Base-by-base conservation (phyloP, 2,329 filamentous ascomycete species). In the Phaeosphaeriaceae sp. region DNA sequence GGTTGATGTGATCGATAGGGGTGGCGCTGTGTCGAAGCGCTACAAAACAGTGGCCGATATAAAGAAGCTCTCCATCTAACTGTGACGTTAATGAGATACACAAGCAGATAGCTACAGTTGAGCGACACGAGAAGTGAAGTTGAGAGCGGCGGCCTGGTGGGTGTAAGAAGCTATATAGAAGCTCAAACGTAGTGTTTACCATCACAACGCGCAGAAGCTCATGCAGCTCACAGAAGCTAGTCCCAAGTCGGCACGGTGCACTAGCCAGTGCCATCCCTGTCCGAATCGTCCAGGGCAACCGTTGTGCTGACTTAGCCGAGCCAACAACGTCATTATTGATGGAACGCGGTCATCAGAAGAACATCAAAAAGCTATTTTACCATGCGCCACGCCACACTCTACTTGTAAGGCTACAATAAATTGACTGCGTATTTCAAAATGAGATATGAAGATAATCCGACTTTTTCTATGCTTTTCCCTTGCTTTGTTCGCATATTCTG, bases 11-110 rank as follows among this genome's bases (percentile, higher is more conserved):
- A 47, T 59, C 55, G 51, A 56, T 61, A 64, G 64, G 61, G 61
- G 63, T 57, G 58, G 58, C 57, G 58, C 50, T 47, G 56, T 56
- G 60, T 63, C 45, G 64, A 53, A 59, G 63, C 58, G 61, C 63
- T 71, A 66, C 60, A 68, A 67, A 62, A 61, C 59, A 67, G 66
- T 63, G 64, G 68, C 53, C 59, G 63, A 56, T 54, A 68, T 72
- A 72, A 72, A 53, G 60, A 71, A 71, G 68, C 64, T 72, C 60
- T 72, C 69, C 70, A 72, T 73, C 64, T 72, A 74, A 73, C 63
- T 42, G 67, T 65, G 65, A 63, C 64, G 62, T 51, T 67, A 52
- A 71, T 71, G 69, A 72, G 68, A 74, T 73, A 71, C 63, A 63
- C 63, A 52, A 54, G 54, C 56, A 63, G 63, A 62, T 46, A 26